Evolutionary conservation across 2,329 filamentous ascomycete genomes (phyloP).

Genomic region (Aspergillus brunneoviolaceus): DNA sequence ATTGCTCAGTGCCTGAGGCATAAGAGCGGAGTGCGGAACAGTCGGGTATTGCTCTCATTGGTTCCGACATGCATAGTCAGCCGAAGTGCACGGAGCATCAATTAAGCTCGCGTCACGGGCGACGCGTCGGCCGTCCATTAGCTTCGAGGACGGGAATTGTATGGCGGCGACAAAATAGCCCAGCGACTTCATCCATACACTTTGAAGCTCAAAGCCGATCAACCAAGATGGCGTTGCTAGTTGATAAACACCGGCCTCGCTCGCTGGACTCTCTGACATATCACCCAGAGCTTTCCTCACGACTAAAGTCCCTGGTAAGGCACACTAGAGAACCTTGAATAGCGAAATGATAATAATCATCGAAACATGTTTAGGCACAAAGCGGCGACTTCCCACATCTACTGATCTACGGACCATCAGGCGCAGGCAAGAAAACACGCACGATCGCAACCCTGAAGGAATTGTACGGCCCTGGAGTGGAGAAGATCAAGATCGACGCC

Average conservation of each 20-base stretch:
- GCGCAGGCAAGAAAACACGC: constrained; percentile 95
- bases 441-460: constrained; percentile 95
- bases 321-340: background rate
- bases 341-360: constrained; percentile 10
- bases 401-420: constrained; percentile 93
- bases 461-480: constrained; percentile 92
- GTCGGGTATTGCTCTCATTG: background rate
- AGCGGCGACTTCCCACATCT: constrained; percentile 97
- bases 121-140: constrained; percentile 32
- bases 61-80: constrained; percentile 2
- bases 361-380: constrained; percentile 65
- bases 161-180: background rate
- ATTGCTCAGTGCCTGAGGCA: background rate
- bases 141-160: constrained; percentile 1
- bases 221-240: constrained; percentile 59
- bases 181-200: background rate
- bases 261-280: constrained; percentile 68
- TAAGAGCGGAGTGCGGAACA: background rate
- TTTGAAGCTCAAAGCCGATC: background rate
- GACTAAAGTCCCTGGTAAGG: constrained; percentile 77
- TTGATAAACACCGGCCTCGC: constrained; percentile 61
- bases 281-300: constrained; percentile 81
- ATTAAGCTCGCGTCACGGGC: constrained; percentile 40
- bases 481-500: constrained; percentile 99
- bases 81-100: constrained; percentile 33